Evolutionary conservation across 805 yeast genomes (phyloP).

Genomic region (Saturnispora mendoncae): DNA sequence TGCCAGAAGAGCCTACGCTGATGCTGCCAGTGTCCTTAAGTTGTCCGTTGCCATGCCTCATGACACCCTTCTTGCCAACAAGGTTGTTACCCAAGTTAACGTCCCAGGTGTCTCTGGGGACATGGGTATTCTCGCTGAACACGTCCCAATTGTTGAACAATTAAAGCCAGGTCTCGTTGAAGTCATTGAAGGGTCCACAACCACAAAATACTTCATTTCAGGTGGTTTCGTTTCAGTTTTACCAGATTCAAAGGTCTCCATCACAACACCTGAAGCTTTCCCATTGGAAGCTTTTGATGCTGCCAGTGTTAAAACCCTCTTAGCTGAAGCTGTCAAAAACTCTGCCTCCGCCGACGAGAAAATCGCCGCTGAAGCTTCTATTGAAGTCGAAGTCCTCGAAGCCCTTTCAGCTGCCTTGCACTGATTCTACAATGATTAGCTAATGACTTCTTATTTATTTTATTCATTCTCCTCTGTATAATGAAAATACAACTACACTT

Average conservation of each 20-base stretch:
- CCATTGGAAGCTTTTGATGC: constrained; percentile 80
- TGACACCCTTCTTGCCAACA: constrained; percentile 34
- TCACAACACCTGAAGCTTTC: constrained; percentile 93
- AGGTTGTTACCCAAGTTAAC: constrained; percentile 64
- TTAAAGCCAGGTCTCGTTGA: constrained; percentile 93
- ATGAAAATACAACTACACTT: too few relatives aligned
- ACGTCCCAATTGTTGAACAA: constrained; percentile 96
- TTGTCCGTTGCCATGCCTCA: constrained; percentile 89
- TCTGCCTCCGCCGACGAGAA: constrained; percentile 75
- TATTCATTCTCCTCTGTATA: neutral
- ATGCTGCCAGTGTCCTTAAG: constrained; percentile 74
- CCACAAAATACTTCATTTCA: constrained; percentile 77
- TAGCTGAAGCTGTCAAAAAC: constrained; percentile 93
- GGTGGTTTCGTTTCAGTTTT: constrained; percentile 97
- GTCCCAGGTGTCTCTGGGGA: constrained; percentile 94
- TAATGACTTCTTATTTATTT: neutral
- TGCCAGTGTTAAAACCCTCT: constrained; percentile 66
- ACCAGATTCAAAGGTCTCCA: constrained; percentile 84
- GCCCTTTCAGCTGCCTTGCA: constrained; percentile 68
- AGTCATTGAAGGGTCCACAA: constrained; percentile 68
- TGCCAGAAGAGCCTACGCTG: constrained; percentile 81
- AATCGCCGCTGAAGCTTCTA: constrained; percentile 88
- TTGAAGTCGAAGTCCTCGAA: constrained; percentile 93
- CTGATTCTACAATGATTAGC: constrained; percentile 4
- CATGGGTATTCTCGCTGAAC: constrained; percentile 94